phyloP scores from a whole-genome alignment of 352 stramenopile genomes.

The Phytophthora litchii region DNA sequence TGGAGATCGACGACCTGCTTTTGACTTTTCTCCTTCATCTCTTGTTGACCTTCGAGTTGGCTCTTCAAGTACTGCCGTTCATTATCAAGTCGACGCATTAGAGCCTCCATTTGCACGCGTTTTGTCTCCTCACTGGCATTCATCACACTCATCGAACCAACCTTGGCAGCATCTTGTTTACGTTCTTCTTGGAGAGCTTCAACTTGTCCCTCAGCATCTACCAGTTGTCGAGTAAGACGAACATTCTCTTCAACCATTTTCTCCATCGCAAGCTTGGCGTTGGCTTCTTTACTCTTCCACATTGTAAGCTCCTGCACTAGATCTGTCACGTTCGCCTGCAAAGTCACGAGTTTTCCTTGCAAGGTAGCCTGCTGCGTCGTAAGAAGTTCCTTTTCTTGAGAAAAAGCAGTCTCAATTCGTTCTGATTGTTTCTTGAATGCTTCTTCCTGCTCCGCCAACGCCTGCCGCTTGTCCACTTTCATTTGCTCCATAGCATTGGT shows the following conservation, averaged over 20 bases:
- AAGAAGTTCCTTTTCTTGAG: conserved; percentile 61
- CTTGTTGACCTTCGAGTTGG: conserved; percentile 63
- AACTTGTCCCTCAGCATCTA: conserved; percentile 63
- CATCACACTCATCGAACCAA: conserved; percentile 51
- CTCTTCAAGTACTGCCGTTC: conserved; percentile 85
- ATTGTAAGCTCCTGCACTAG: conserved; percentile 73
- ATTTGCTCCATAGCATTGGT: conserved; percentile 66
- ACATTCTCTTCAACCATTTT: conserved; percentile 80
- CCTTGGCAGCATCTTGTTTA: conserved; percentile 36
- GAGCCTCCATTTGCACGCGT: conserved; percentile 79
- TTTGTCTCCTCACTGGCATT: conserved; percentile 80
- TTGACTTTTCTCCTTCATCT: conserved; percentile 52
- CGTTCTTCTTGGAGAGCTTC: conserved; percentile 67
- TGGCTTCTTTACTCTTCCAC: conserved; percentile 70
- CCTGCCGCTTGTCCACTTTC: conserved; percentile 68
- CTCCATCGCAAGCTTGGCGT: conserved; percentile 69
- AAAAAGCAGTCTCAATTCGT: conserved; percentile 47
- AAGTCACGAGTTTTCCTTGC: conserved; percentile 64
- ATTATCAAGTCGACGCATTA: conserved; percentile 75
- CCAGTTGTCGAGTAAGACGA: conserved; percentile 61
- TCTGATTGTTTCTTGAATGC: conserved; percentile 58
- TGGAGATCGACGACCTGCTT: conserved; percentile 46
- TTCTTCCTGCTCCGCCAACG: conserved; percentile 63
- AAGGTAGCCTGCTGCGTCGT: conserved; percentile 46
- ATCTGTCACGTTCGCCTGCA: conserved; percentile 81